A percentile compares a stretch with the other conserved stretches of the same genome.
Evolutionary conservation across 768 basidiomycete genomes (phyloP).

Genomic region (Suillus subluteus): DNA sequence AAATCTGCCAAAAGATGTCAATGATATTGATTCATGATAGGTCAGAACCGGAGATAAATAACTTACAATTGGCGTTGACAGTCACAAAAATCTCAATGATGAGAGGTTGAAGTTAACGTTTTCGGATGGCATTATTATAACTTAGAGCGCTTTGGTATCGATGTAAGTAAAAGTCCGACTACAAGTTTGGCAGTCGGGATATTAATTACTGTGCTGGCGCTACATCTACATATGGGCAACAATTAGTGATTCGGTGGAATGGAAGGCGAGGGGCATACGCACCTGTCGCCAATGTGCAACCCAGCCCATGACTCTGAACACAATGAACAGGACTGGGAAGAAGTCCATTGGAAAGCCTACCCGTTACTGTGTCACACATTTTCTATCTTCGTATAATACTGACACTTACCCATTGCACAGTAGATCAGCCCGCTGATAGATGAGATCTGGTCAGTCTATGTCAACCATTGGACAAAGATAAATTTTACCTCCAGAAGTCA

Average conservation of each 20-base stretch:
- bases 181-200: too few species aligned
- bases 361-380: constrained; percentile 11
- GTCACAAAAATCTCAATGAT: too few species aligned
- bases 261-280: constrained; percentile 16
- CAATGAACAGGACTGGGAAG: constrained; percentile 92
- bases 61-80: too few species aligned
- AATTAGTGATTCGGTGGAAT: constrained; percentile 2
- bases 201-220: too few species aligned
- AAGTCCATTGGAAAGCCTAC: constrained; percentile 91
- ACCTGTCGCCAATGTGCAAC: constrained; percentile 91
- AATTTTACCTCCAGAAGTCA: constrained; percentile 71
- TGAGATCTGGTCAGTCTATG: constrained; percentile 6
- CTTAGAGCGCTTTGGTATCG: too few species aligned
- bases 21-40: too few species aligned
- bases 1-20: too few species aligned
- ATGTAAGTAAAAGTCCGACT: too few species aligned
- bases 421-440: constrained; percentile 78
- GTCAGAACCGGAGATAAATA: too few species aligned
- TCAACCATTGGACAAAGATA: background rate
- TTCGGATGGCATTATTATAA: too few species aligned
- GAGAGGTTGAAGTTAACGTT: too few species aligned
- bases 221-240: constrained; percentile 56
- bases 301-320: constrained; percentile 93
- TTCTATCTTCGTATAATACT: background rate
- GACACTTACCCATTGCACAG: constrained; percentile 79